A percentile compares a stretch with the other conserved stretches of the same genome.
Evolutionary conservation across 2,329 filamentous ascomycete species (phyloP).

Genomic region (Phaeosphaeriaceae sp.): DNA sequence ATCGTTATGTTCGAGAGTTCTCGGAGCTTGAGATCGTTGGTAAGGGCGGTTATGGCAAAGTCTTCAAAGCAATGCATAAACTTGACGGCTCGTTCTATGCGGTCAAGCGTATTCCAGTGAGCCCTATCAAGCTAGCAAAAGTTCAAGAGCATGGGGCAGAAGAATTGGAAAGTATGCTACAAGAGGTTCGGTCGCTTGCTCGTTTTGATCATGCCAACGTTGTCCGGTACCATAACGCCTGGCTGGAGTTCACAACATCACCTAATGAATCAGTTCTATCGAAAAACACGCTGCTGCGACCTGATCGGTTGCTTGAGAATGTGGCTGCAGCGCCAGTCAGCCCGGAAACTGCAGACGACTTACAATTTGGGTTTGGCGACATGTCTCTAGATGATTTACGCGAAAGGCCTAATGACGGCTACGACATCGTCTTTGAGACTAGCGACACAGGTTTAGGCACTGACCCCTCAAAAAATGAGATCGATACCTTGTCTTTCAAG

Average conservation of each 20-base stretch:
- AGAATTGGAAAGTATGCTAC: conserved; percentile 63
- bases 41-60: conserved; percentile 69
- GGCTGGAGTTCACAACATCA: conserved; percentile 60
- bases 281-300: conserved; percentile 14
- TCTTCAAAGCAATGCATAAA: conserved; percentile 66
- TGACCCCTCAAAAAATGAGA: conserved; percentile 16
- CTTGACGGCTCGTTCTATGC: conserved; percentile 69
- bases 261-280: conserved; percentile 10
- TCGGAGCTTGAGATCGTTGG: conserved; percentile 60
- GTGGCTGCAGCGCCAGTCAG: conserved; percentile 18
- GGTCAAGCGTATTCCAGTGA: conserved; percentile 69
- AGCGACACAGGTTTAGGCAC: conserved; percentile 26
- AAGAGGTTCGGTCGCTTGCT: conserved; percentile 68
- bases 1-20: conserved; percentile 44
- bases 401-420: conserved; percentile 12
- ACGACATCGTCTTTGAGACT: conserved; percentile 39
- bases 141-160: conserved; percentile 59
- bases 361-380: conserved; percentile 20
- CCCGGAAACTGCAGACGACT: conserved; percentile 10
- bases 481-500: conserved; percentile 17
- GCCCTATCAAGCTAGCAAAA: conserved; percentile 57
- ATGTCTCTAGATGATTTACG: conserved; percentile 28
- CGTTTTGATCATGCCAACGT: conserved; percentile 69
- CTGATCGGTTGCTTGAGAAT: conserved; percentile 31
- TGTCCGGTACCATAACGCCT: conserved; percentile 69